Evolutionary conservation across 805 yeast genomes (phyloP).

Genomic region (Nakazawaea holstii): DNA sequence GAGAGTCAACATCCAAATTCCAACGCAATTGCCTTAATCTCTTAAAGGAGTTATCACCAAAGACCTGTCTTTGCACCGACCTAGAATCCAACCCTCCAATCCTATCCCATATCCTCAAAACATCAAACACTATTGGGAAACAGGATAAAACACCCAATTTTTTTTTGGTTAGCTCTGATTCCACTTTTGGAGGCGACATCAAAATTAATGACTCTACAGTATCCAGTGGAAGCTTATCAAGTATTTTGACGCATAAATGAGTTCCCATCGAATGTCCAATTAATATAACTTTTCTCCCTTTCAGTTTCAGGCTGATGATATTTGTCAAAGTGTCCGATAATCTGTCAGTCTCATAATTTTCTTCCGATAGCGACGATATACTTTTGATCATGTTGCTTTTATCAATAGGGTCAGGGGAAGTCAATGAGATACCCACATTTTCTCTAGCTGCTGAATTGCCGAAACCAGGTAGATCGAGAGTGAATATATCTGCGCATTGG

Average conservation of each 20-base stretch:
- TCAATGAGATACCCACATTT: conserved; percentile 15
- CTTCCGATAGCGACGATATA: conserved; percentile 28
- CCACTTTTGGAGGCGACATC: conserved; percentile 38
- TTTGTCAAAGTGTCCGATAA: conserved; percentile 34
- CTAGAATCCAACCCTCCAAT: conserved; percentile 54
- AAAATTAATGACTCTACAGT: conserved; percentile 43
- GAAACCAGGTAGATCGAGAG: conserved; percentile 86
- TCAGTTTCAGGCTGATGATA: conserved; percentile 32
- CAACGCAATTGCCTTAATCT: conserved; percentile 59
- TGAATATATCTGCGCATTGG: conserved; percentile 56
- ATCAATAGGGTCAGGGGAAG: conserved; percentile 15
- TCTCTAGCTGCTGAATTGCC: conserved; percentile 41
- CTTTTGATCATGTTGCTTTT: conserved; percentile 24
- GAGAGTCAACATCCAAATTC: conserved; percentile 60
- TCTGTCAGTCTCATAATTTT: conserved; percentile 35
- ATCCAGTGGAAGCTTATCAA: conserved; percentile 28
- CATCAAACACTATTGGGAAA: conserved; percentile 44
- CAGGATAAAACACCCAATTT: conserved; percentile 29
- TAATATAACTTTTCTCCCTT: conserved; percentile 37
- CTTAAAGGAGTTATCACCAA: conserved; percentile 26
- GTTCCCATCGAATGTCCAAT: conserved; percentile 58
- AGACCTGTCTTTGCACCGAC: conserved; percentile 56
- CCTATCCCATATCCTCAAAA: conserved; percentile 55
- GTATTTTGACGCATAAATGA: conserved; percentile 36
- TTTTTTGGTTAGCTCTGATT: conserved; percentile 13